phyloP scores from a whole-genome alignment of 2,329 filamentous ascomycete genomes.

The Cladosporium phlei region DNA sequence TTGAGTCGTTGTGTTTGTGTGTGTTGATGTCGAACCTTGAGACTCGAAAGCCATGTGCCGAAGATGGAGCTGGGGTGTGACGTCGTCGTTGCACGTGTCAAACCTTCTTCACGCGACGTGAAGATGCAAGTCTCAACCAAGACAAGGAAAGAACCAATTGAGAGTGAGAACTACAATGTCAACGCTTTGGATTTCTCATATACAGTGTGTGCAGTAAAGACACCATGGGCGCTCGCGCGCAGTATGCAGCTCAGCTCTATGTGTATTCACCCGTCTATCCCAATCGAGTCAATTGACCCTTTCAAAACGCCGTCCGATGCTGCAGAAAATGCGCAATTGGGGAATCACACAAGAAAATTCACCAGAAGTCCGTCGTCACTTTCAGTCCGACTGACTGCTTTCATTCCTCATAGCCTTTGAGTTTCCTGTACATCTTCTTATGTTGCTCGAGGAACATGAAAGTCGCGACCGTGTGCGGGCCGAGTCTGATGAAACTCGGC shows the following conservation, averaged over 20 bases:
- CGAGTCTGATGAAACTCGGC: conserved; percentile 65
- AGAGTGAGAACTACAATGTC: background rate
- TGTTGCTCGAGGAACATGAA: conserved; percentile 85
- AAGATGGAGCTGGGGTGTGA: background rate
- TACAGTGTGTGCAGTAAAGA: background rate
- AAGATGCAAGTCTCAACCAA: background rate
- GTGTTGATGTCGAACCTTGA: background rate
- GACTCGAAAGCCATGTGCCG: background rate
- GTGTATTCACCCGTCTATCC: background rate
- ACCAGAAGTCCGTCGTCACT: background rate
- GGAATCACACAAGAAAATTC: background rate
- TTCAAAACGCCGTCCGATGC: conserved; percentile 9
- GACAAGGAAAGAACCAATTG: background rate
- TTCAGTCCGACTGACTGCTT: background rate
- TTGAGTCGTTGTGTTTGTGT: background rate
- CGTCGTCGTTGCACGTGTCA: background rate
- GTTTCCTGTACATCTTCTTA: conserved; percentile 65
- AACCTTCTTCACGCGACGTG: background rate
- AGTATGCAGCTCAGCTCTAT: background rate
- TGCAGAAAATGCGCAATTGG: background rate
- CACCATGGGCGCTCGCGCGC: conserved; percentile 5
- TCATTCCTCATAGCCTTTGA: conserved; percentile 16
- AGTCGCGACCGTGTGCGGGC: conserved; percentile 77
- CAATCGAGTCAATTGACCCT: background rate
- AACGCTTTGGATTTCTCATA: background rate